Base-by-base conservation (phyloP, 768 basidiomycete species). In the Collybia nuda region DNA sequence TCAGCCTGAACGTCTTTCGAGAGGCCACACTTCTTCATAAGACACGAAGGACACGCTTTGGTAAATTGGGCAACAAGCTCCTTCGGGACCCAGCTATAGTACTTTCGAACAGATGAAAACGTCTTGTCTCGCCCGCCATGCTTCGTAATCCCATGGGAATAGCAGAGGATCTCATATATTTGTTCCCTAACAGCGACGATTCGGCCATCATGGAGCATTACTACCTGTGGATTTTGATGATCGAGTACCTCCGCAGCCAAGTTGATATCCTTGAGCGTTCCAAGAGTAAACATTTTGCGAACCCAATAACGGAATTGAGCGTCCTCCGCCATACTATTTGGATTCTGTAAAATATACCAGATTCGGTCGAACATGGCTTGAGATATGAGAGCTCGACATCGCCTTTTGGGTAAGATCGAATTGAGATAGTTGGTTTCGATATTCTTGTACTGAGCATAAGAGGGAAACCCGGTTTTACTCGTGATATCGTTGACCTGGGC, bases 41-140 rank as follows among this genome's bases (percentile, higher is more conserved):
- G 76, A 58, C 91, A 93, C 6, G 88, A 87, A 12, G 90, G 91
- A 60, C 91, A 93, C 21, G 77, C 77, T 65, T 82, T 84, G 67
- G 92, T 84, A 61, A 90, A 93, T 51, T 79, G 80, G 15, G 86
- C 81, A 40, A 91, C 80, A 37, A 93, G 82, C 60, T 89, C 86
- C 67, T 92, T 93, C 14, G 91, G 90, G 22, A 93, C 80, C 84
- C 86, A 92, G 7, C 87, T 85, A 64, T 90, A 93, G 58, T 80
- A 78, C 52, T 80, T 71, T 42, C 86, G 75, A 35, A 92, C 77
- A 49, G 82, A 72, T 2, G 77, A 74, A 50, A 79, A 81, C 0
- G 91, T 93, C 72, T 82, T 88, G 67, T 93, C 91, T 18, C 90
- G 81, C 22, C 90, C 90, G 12, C 83, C 87, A 60, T 93, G 90